Evolutionary conservation across 805 yeast genomes (phyloP).

Genomic region (Torulaspora franciscae): DNA sequence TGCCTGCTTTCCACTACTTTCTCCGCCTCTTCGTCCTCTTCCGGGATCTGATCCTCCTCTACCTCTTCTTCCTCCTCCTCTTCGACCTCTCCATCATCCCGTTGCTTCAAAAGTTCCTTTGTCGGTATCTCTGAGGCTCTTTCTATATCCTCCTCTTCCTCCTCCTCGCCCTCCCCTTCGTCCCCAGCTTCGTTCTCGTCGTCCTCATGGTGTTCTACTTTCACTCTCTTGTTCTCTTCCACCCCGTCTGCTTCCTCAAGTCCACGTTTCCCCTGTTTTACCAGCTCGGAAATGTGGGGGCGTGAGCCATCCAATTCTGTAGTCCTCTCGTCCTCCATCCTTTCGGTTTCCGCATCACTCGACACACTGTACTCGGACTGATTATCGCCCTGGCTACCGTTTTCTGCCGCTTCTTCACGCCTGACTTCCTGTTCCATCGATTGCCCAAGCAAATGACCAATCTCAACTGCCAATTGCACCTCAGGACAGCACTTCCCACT

Average conservation of each 20-base stretch:
- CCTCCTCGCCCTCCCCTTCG: constrained; percentile 17
- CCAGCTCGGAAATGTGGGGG: constrained; percentile 23
- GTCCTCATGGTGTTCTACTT: constrained; percentile 15
- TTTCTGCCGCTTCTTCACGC: background rate
- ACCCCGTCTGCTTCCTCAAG: background rate
- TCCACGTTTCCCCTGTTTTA: constrained; percentile 13
- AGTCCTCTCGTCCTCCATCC: constrained; percentile 49
- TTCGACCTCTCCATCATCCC: constrained; percentile 12
- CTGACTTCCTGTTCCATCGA: no score
- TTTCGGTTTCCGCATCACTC: constrained; percentile 90
- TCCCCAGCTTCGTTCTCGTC: constrained; percentile 20
- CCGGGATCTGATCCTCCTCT: constrained; percentile 18
- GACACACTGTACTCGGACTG: constrained; percentile 30
- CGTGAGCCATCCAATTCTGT: constrained; percentile 16
- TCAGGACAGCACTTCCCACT: no score
- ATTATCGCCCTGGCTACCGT: constrained; percentile 49
- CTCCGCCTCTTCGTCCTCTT: constrained; percentile 15
- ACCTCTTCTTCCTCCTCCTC: constrained; percentile 26
- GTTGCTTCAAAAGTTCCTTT: background rate
- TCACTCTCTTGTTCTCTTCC: constrained; percentile 2
- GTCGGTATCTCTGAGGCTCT: constrained; percentile 7
- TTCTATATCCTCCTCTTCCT: constrained; percentile 12
- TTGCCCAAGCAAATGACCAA: no score
- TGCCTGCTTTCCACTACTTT: constrained; percentile 20
- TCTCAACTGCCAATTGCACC: no score